phyloP scores from a whole-genome alignment of 129 eudicot genomes.

The Cynara cardunculus region DNA sequence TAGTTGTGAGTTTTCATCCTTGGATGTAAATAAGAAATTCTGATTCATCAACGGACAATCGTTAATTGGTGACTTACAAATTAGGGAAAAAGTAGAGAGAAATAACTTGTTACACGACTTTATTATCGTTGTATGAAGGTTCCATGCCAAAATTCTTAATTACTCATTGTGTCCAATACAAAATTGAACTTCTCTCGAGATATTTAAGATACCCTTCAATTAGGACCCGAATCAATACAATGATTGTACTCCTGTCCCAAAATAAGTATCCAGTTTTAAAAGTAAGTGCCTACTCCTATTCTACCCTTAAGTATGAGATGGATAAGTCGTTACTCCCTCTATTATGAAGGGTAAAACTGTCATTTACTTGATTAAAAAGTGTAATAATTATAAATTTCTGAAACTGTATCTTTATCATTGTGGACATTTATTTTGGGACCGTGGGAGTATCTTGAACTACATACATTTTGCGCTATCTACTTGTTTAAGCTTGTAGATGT shows the following conservation, averaged over 20 bases:
- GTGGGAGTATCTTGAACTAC: background rate
- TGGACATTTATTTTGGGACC: background rate
- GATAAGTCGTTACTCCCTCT: background rate
- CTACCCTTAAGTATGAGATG: background rate
- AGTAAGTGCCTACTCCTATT: background rate
- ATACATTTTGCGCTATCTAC: background rate
- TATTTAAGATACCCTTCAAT: background rate
- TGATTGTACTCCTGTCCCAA: background rate
- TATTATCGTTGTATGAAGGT: background rate
- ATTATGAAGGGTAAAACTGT: background rate
- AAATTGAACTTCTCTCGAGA: background rate
- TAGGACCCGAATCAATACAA: conserved; percentile 4
- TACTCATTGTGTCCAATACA: background rate
- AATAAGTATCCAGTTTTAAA: background rate
- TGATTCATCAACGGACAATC: conserved; percentile 34
- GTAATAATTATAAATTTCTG: background rate
- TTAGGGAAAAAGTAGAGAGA: background rate
- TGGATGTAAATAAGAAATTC: conserved; percentile 80
- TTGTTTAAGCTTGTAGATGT: background rate
- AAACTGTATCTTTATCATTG: background rate
- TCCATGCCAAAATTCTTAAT: background rate
- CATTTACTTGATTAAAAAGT: background rate
- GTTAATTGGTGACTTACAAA: conserved; percentile 3
- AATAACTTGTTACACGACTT: background rate
- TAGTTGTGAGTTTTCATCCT: conserved; percentile 70